phyloP scores from a whole-genome alignment of 768 basidiomycete genomes.

The Lactifluus subvellereus region DNA sequence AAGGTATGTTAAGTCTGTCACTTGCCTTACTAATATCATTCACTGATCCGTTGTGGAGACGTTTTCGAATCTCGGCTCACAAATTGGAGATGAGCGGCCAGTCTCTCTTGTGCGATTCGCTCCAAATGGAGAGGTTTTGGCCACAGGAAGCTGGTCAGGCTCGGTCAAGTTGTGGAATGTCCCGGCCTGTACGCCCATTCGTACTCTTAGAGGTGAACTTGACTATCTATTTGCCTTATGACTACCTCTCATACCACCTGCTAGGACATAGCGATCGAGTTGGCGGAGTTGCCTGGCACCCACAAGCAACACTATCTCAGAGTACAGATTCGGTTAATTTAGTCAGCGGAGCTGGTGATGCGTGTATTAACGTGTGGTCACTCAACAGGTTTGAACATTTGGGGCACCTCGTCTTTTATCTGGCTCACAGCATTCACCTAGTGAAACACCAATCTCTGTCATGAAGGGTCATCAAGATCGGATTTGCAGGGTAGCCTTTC shows the following conservation, averaged over 20 bases:
- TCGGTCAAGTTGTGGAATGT: constrained; percentile 94
- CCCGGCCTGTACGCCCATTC: constrained; percentile 77
- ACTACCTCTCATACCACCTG: constrained; percentile 15
- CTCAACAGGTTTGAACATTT: constrained; percentile 55
- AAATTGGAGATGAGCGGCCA: constrained; percentile 95
- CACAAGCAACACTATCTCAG: constrained; percentile 76
- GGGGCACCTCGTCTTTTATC: not conserved
- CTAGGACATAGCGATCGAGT: constrained; percentile 85
- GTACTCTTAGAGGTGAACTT: constrained; percentile 63
- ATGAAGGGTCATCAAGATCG: constrained; percentile 87
- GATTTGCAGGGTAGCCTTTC: constrained; percentile 91
- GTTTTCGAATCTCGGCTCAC: constrained; percentile 90
- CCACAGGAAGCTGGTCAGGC: constrained; percentile 96
- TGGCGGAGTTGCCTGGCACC: constrained; percentile 98
- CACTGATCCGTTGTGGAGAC: constrained; percentile 41
- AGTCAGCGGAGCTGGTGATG: constrained; percentile 88
- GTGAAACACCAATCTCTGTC: constrained; percentile 79
- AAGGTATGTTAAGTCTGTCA: constrained; percentile 53
- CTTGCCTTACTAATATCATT: not conserved
- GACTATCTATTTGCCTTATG: not conserved
- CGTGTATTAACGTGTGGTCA: constrained; percentile 83
- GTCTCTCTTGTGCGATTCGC: constrained; percentile 92
- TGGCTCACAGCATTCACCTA: constrained; percentile 30
- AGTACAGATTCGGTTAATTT: constrained; percentile 66
- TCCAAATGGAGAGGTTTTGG: constrained; percentile 81